phyloP scores from a whole-genome alignment of 2,329 filamentous ascomycete species.

The Penicillium concentricum region DNA sequence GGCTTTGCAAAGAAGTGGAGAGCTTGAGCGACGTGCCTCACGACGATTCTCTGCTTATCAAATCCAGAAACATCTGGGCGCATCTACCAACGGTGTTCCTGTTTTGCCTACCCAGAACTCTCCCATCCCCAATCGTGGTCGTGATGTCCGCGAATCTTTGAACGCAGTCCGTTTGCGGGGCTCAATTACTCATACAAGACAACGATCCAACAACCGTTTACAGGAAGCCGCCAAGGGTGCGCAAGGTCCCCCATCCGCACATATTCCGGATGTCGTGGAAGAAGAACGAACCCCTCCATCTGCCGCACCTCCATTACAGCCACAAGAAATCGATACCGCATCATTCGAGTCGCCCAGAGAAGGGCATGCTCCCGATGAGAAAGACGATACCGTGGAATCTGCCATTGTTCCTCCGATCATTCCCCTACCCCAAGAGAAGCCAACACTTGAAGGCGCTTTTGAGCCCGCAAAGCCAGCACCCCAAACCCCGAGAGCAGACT shows the following conservation, averaged over 20 bases:
- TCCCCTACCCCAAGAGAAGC: slow-evolving; percentile 37
- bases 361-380: slow-evolving; percentile 36
- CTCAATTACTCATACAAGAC: slow-evolving; percentile 54
- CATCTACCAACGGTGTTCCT: slow-evolving; percentile 76
- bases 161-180: slow-evolving; percentile 64
- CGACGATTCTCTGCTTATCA: slow-evolving; percentile 94
- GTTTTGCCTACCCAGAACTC: slow-evolving; percentile 64
- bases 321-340: slow-evolving; percentile 28
- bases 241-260: slow-evolving; percentile 40
- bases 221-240: slow-evolving; percentile 58
- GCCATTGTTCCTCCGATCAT: slow-evolving; percentile 61
- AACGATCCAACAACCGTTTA: slow-evolving; percentile 51
- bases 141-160: slow-evolving; percentile 75
- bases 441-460: slow-evolving; percentile 36
- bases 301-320: slow-evolving; percentile 27
- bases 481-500: slow-evolving; percentile 27
- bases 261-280: slow-evolving; percentile 64
- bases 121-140: slow-evolving; percentile 72
- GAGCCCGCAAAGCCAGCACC: slow-evolving; percentile 34
- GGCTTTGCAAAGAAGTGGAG: slow-evolving; percentile 85
- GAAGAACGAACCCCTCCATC: slow-evolving; percentile 40
- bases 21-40: slow-evolving; percentile 88
- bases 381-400: slow-evolving; percentile 10
- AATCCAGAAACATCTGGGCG: slow-evolving; percentile 88
- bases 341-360: slow-evolving; percentile 49